Conservation (phyloP, 139 green algal genomes). For the Chlorella ohadii region DNA sequence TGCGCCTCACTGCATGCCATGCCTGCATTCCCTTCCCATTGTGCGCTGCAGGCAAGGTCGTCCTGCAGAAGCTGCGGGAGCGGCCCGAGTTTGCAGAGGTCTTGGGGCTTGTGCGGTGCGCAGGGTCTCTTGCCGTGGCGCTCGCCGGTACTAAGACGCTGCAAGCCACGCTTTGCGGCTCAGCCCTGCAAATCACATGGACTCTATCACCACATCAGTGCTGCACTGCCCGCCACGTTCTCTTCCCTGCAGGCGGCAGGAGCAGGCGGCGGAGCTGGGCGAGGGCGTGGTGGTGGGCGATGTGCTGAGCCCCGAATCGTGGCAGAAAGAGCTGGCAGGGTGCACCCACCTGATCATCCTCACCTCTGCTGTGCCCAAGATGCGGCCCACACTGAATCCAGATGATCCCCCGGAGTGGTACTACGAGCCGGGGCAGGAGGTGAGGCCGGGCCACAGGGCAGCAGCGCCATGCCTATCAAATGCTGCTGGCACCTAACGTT, state of each 20-base stretch:
- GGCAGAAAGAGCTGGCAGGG: neutral
- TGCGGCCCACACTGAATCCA: conserved; percentile 21
- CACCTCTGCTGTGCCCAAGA: conserved; percentile 30
- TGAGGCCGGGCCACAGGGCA: too few relatives aligned
- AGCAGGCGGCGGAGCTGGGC: conserved; percentile 22
- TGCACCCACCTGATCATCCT: conserved; percentile 23
- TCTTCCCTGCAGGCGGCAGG: conserved; percentile 20
- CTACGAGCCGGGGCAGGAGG: conserved; percentile 34
- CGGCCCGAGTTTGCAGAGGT: neutral
- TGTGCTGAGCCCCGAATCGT: neutral
- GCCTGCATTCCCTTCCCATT: too few relatives aligned
- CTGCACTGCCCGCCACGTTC: too few relatives aligned
- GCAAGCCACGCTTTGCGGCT: too few relatives aligned
- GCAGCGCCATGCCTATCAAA: too few relatives aligned
- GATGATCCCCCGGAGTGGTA: conserved; percentile 50
- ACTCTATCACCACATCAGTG: too few relatives aligned
- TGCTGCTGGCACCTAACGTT: too few relatives aligned
- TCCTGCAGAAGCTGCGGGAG: conserved; percentile 13
- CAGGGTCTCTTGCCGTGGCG: neutral
- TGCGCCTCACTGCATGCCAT: too few relatives aligned
- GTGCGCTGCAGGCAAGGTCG: conserved; percentile 6
- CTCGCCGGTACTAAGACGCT: neutral
- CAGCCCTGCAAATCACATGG: too few relatives aligned
- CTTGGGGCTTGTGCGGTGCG: conserved; percentile 20
- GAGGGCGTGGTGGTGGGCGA: neutral